These are phyloP conservation scores for Claviceps sp. DNA, from an alignment of 2,329 filamentous ascomycete genomes.

Conservation along the genomic window DNA sequence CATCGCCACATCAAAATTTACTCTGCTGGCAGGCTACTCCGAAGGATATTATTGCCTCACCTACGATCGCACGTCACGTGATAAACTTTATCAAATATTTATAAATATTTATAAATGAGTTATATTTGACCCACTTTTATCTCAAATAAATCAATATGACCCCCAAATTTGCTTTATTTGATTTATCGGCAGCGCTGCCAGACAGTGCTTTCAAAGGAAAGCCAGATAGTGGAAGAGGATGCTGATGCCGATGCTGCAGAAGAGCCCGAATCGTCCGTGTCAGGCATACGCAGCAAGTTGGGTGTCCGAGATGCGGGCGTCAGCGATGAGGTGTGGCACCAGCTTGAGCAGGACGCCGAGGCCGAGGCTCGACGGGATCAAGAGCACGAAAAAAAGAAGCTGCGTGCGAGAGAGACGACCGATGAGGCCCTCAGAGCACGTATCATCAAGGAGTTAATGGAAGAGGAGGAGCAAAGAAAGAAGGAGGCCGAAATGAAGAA, in stretches of 20 bases:
- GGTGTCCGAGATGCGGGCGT: conserved; percentile 40
- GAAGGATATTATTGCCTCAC: no score
- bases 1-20: no score
- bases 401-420: conserved; percentile 10
- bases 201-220: no score
- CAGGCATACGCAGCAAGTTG: neutral
- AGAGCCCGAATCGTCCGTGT: no score
- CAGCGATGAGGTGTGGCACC: conserved; percentile 45
- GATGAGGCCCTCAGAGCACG: conserved; percentile 19
- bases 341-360: conserved; percentile 38
- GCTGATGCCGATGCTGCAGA: neutral
- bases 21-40: no score
- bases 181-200: no score
- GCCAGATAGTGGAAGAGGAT: conserved; percentile 2
- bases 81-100: no score
- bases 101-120: no score
- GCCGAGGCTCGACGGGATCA: conserved; percentile 24
- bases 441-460: conserved; percentile 23
- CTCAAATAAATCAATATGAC: no score
- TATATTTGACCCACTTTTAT: no score
- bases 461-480: conserved; percentile 24
- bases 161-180: no score
- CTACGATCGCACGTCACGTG: no score
- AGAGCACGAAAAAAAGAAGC: conserved; percentile 22
- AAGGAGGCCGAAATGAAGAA: conserved; percentile 25